Evolutionary conservation across 1,139 yeast genomes (phyloP), one percentile per base, ranked within the genome.

Genomic region (Candida pseudocylindracea): DNA sequence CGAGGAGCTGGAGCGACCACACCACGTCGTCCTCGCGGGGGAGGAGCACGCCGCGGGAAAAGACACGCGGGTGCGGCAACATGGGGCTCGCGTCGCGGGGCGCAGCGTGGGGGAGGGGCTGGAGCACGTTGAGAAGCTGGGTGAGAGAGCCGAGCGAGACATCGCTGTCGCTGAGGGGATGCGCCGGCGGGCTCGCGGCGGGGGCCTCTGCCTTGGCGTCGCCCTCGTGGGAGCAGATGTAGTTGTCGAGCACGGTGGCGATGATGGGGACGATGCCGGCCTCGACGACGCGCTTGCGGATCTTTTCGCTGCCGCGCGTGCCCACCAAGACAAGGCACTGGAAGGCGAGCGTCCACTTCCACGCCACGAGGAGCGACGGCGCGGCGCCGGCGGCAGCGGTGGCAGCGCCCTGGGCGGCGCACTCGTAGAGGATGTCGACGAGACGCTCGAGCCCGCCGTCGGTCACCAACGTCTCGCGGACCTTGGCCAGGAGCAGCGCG

Each of bases 311-410:
- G 26, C 98, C 98, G 42, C 96, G 62, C 1, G 95, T 85, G 11
- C 95, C 94, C 25, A 88, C 69, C 38, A 83, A 63, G 1, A 85
- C 93, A 37, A 88, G 55, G 46, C 95, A 83, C 53, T 88, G 96
- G 46, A 88, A 72, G 1, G 95, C 81, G 37, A 88, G 56, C 7
- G 93, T 80, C 98, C 98, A 88, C 53, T 85, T 88, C 94, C 95
- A 85, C 1, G 93, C 88, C 12, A 72, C 63, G 36, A 79, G 55
- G 20, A 74, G 62, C 38, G 64, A 65, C 39, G 54, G 55, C 36
- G 63, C 70, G 41, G 46, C 51, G 35, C 57, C 62, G 33, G 41
- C 45, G 30, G 46, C 37, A 37, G 46, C 50, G 40, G 46, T 52
- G 8, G 54, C 48, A 35, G 53, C 45, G 12, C 9, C 9, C 12